These are phyloP conservation scores for Chytriomyces sp. DNA, from an alignment of 192 early-diverging fungal genomes.

Conservation along the genomic window DNA sequence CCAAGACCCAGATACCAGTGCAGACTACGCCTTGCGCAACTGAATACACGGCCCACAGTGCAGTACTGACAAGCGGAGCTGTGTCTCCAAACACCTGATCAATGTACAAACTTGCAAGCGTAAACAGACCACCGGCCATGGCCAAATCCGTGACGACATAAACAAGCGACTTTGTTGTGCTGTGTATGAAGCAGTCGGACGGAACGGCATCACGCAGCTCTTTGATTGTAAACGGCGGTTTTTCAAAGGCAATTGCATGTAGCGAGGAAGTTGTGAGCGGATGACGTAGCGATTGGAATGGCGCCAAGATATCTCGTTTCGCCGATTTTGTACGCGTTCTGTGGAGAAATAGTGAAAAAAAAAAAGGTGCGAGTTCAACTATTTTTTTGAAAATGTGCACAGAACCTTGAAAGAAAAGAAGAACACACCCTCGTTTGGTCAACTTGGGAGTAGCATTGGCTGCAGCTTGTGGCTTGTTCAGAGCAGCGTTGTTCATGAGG, in stretches of 20 bases:
- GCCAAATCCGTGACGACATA: slow-evolving; percentile 82
- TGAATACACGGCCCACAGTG: slow-evolving; percentile 82
- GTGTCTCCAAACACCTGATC: not conserved
- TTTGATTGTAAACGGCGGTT: slow-evolving; percentile 78
- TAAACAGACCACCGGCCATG: slow-evolving; percentile 65
- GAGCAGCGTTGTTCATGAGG: no score
- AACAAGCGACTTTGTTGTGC: slow-evolving; percentile 75
- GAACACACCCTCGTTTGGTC: no score
- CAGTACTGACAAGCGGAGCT: slow-evolving; percentile 1
- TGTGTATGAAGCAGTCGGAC: slow-evolving; percentile 90
- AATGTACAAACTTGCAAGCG: slow-evolving; percentile 68
- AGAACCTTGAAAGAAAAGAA: no score
- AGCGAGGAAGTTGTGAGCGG: slow-evolving; percentile 24
- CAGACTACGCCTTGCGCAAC: slow-evolving; percentile 79
- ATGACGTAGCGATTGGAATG: not conserved
- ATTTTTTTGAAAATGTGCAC: no score
- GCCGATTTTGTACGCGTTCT: no score
- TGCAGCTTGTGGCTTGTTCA: no score
- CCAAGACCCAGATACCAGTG: slow-evolving; percentile 85
- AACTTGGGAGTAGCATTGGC: no score
- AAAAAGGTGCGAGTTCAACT: no score
- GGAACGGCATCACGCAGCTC: slow-evolving; percentile 89
- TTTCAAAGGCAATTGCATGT: slow-evolving; percentile 26
- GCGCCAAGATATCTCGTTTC: no score
- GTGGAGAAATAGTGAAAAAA: no score